Evolutionary conservation across 2,329 filamentous ascomycete species (phyloP).

Genomic region (Macrophomina pseudophaseolina): DNA sequence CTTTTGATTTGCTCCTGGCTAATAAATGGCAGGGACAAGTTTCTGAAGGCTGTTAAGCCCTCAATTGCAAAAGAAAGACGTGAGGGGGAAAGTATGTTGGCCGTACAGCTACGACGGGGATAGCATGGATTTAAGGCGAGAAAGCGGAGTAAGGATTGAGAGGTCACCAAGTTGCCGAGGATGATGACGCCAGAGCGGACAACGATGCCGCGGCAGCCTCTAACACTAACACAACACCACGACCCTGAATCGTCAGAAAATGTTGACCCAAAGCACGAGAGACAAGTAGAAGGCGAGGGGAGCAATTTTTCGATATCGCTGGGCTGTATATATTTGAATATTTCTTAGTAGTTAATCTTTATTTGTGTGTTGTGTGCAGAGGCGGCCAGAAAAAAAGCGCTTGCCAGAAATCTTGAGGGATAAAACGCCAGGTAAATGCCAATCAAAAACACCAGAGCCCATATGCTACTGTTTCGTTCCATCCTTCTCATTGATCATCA

Average conservation of each 20-base stretch:
- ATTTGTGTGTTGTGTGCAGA: conserved; percentile 4
- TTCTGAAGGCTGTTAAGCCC: not conserved
- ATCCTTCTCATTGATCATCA: conserved; percentile 12
- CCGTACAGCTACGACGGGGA: not conserved
- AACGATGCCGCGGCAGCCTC: conserved; percentile 7
- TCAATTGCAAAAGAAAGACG: not conserved
- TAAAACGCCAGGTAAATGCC: conserved; percentile 22
- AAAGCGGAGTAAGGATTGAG: conserved; percentile 16
- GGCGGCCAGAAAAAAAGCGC: not conserved
- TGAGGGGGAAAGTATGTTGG: not conserved
- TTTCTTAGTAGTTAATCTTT: conserved; percentile 15
- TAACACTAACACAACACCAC: conserved; percentile 1
- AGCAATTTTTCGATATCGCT: not conserved
- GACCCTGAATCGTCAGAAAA: not conserved
- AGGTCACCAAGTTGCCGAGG: conserved; percentile 12
- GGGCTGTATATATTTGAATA: conserved; percentile 1
- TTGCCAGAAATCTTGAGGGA: not conserved
- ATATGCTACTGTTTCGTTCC: conserved; percentile 10
- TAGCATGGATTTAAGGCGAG: not conserved
- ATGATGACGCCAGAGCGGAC: not conserved
- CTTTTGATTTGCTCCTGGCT: not conserved
- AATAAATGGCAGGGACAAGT: not conserved
- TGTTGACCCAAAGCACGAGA: not conserved
- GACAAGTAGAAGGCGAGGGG: not conserved
- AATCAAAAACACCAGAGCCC: conserved; percentile 13